Percentiles rank a stretch among this genome's conserved stretches.
These are phyloP conservation scores for Reutealis trisperma DNA, from an alignment of 345 rosid genomes.

Conservation along the genomic window DNA sequence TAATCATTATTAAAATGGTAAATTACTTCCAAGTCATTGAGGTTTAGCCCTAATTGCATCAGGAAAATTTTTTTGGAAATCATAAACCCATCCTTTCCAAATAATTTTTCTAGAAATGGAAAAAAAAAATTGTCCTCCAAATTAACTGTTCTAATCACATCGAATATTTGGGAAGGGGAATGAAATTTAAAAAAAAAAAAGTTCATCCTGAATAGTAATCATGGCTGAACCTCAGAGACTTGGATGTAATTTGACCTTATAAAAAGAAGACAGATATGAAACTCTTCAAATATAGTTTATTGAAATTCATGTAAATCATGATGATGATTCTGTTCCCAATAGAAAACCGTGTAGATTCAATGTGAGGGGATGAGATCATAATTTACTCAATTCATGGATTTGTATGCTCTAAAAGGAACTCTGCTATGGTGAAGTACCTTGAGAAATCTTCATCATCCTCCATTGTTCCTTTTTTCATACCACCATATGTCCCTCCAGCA, in stretches of 20 bases:
- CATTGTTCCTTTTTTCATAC: conserved; percentile 57
- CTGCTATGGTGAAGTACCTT: conserved; percentile 44
- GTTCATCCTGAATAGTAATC: not conserved
- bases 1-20: not conserved
- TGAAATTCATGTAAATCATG: not conserved
- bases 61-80: not conserved
- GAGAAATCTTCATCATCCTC: conserved; percentile 63
- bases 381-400: not conserved
- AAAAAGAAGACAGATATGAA: not conserved
- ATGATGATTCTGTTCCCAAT: conserved; percentile 1
- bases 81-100: not conserved
- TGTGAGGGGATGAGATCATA: not conserved
- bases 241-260: too few species aligned
- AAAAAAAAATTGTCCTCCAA: not conserved
- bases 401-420: conserved; percentile 7
- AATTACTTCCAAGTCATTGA: not conserved
- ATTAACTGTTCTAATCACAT: not conserved
- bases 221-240: not conserved
- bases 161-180: too few species aligned
- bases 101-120: not conserved
- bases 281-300: not conserved
- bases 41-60: not conserved
- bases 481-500: conserved; percentile 46
- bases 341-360: conserved; percentile 6
- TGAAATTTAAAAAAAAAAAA: not conserved